A percentile compares a stretch with the other conserved stretches of the same genome.
Evolutionary conservation across 2,329 filamentous ascomycete species (phyloP).

Genomic region (Fusarium xyrophilum): DNA sequence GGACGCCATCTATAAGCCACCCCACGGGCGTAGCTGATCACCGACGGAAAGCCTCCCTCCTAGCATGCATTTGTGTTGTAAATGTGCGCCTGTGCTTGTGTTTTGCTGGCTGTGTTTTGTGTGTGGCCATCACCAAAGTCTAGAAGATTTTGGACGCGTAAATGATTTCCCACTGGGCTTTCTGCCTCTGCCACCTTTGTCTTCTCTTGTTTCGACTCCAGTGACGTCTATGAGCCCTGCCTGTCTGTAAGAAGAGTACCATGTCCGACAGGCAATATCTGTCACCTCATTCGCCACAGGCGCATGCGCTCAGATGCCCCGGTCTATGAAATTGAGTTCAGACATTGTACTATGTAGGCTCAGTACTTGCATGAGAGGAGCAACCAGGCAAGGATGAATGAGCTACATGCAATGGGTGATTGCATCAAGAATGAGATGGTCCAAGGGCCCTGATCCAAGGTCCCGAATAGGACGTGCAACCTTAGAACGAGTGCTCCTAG

Average conservation of each 20-base stretch:
- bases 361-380: conserved; percentile 21
- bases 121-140: conserved; percentile 29
- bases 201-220: conserved; percentile 23
- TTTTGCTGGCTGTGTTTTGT: conserved; percentile 14
- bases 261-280: conserved; percentile 11
- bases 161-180: conserved; percentile 20
- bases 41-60: conserved; percentile 28
- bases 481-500: conserved; percentile 17
- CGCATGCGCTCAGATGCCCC: conserved; percentile 24
- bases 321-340: conserved; percentile 19
- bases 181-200: conserved; percentile 5
- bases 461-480: conserved; percentile 25
- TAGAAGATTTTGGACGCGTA: conserved; percentile 21
- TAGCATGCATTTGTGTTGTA: conserved; percentile 32
- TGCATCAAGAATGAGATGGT: conserved; percentile 12
- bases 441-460: conserved; percentile 19
- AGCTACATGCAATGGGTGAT: conserved; percentile 7
- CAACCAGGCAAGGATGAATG: conserved; percentile 22
- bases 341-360: conserved; percentile 9
- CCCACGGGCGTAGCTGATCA: conserved; percentile 26
- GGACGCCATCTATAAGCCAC: conserved; percentile 24
- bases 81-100: conserved; percentile 38
- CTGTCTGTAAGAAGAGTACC: conserved; percentile 4
- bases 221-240: conserved; percentile 12
- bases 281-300: conserved; percentile 17